Percentiles rank a stretch among this genome's conserved stretches.
These are phyloP conservation scores for Diversispora epigaea DNA, from an alignment of 192 early-diverging fungal species.

Conservation along the genomic window DNA sequence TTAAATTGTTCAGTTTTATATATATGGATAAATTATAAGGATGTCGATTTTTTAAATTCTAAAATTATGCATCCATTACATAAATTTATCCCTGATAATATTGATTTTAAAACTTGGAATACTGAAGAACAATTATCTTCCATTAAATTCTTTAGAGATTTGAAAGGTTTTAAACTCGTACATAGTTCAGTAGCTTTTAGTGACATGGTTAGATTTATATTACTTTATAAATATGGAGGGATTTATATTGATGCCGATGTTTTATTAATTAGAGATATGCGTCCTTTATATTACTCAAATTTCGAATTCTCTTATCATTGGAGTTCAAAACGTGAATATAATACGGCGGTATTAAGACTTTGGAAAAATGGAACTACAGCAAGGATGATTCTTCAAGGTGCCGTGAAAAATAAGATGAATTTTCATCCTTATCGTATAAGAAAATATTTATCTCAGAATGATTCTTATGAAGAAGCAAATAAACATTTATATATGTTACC, in stretches of 20 bases:
- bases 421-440: conserved; percentile 41
- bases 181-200: conserved; percentile 32
- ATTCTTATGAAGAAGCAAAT: not conserved
- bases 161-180: not conserved
- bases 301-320: conserved; percentile 43
- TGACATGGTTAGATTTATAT: conserved; percentile 42
- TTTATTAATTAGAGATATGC: conserved; percentile 38
- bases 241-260: conserved; percentile 45
- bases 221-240: conserved; percentile 40
- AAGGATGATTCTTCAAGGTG: conserved; percentile 37
- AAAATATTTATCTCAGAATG: conserved; percentile 13
- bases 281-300: conserved; percentile 36
- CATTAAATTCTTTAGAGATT: not conserved
- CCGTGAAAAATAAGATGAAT: conserved; percentile 19
- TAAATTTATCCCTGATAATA: not conserved
- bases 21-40: conserved; percentile 33
- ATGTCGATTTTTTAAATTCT: not conserved
- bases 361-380: conserved; percentile 30
- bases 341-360: conserved; percentile 38
- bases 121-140: not conserved
- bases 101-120: conserved; percentile 4
- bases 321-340: conserved; percentile 39
- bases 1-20: conserved; percentile 34
- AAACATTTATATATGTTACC: conserved; percentile 40
- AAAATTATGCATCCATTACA: not conserved